Evolutionary conservation across 768 basidiomycete species (phyloP).

Genomic region (Pisolithus orientalis): DNA sequence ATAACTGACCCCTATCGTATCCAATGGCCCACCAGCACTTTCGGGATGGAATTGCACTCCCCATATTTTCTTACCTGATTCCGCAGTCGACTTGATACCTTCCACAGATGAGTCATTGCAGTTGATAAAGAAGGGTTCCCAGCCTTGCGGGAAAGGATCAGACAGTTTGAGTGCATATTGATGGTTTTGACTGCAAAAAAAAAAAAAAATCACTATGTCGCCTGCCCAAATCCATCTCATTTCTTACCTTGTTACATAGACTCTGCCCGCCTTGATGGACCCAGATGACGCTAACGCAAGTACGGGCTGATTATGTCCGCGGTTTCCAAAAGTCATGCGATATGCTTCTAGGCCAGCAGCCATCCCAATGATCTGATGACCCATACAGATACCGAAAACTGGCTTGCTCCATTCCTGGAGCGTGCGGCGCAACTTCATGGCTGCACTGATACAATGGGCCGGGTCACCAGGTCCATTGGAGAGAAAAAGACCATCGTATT

Average conservation of each 20-base stretch:
- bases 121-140: slow-evolving; percentile 99
- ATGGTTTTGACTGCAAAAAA: slow-evolving; percentile 74
- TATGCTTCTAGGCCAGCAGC: slow-evolving; percentile 96
- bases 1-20: slow-evolving; percentile 83
- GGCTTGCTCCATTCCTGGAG: slow-evolving; percentile 88
- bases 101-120: slow-evolving; percentile 99
- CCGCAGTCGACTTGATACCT: slow-evolving; percentile 91
- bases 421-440: slow-evolving; percentile 71
- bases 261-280: slow-evolving; percentile 90
- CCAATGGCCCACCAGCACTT: slow-evolving; percentile 95
- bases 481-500: slow-evolving; percentile 92
- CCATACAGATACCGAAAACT: slow-evolving; percentile 99
- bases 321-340: slow-evolving; percentile 99
- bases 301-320: slow-evolving; percentile 98
- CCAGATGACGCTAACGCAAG: slow-evolving; percentile 90
- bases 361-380: slow-evolving; percentile 96
- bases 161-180: slow-evolving; percentile 94
- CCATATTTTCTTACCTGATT: slow-evolving; percentile 89
- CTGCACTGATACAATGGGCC: slow-evolving; percentile 79
- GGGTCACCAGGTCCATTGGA: slow-evolving; percentile 98
- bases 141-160: slow-evolving; percentile 93
- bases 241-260: slow-evolving; percentile 87
- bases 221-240: background rate
- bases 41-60: slow-evolving; percentile 99
- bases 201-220: background rate